Percentiles rank a stretch among this genome's conserved stretches.
These are phyloP conservation scores for Yarrowia sp. DNA, from an alignment of 805 yeast genomes.

Conservation along the genomic window DNA sequence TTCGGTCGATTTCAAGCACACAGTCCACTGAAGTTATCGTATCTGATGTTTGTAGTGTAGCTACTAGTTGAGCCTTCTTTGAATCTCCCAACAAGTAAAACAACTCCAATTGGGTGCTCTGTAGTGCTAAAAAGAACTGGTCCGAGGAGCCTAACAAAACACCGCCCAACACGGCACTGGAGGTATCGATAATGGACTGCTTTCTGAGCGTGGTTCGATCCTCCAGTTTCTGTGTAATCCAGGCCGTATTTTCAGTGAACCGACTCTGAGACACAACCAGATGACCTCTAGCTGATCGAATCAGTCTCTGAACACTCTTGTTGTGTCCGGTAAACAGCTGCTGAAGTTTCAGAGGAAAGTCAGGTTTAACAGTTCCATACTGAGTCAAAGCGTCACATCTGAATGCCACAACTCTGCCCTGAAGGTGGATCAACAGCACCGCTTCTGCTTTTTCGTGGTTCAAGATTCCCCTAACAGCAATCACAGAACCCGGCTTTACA, in stretches of 20 bases:
- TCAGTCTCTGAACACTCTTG: slow-evolving; percentile 67
- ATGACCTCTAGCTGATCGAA: slow-evolving; percentile 65
- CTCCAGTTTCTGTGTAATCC: slow-evolving; percentile 41
- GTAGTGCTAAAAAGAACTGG: slow-evolving; percentile 1
- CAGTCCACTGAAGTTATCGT: neutral
- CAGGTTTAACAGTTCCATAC: slow-evolving; percentile 9
- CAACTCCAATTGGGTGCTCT: neutral
- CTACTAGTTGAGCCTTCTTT: neutral
- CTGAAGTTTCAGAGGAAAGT: slow-evolving; percentile 15
- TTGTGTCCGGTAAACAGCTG: slow-evolving; percentile 74
- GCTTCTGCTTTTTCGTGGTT: slow-evolving; percentile 22
- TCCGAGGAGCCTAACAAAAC: slow-evolving; percentile 9
- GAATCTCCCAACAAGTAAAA: slow-evolving; percentile 1
- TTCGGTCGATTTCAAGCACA: slow-evolving; percentile 5
- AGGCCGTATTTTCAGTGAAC: slow-evolving; percentile 60
- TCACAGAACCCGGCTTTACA: neutral
- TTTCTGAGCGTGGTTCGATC: slow-evolving; percentile 7
- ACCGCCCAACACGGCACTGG: neutral
- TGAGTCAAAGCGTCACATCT: slow-evolving; percentile 8
- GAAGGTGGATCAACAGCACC: neutral
- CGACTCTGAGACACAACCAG: slow-evolving; percentile 59
- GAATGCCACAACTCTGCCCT: slow-evolving; percentile 14
- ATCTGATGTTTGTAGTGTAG: neutral
- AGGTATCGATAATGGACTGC: slow-evolving; percentile 16
- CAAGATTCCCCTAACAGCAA: neutral